A percentile compares a stretch with the other conserved stretches of the same genome.
phyloP scores from a whole-genome alignment of 306 rosid genomes.

The Pterocarpus macrocarpus region DNA sequence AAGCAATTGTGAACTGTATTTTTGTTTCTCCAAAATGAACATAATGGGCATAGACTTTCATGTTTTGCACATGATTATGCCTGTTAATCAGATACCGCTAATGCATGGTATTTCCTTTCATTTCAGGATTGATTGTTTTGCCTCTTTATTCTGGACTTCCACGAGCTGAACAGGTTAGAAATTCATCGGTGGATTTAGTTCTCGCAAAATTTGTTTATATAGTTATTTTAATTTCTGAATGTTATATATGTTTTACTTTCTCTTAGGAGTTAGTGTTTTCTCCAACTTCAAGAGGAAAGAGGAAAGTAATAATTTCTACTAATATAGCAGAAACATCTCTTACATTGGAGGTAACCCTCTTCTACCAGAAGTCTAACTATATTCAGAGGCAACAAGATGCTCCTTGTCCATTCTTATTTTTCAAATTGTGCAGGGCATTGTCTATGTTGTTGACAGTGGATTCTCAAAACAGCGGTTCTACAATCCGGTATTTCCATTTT shows the following conservation, averaged over 20 bases:
- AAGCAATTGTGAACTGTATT: background rate
- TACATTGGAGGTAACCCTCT: constrained; percentile 79
- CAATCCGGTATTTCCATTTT: constrained; percentile 73
- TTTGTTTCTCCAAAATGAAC: background rate
- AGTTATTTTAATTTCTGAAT: constrained; percentile 32
- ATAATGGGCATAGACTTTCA: background rate
- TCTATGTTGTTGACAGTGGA: constrained; percentile 94
- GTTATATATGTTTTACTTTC: constrained; percentile 38
- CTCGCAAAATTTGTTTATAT: constrained; percentile 11
- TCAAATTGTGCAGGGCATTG: constrained; percentile 78
- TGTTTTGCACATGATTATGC: constrained; percentile 6
- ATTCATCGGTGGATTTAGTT: constrained; percentile 39
- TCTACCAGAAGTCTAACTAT: constrained; percentile 23
- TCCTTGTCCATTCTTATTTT: constrained; percentile 38
- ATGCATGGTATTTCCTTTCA: constrained; percentile 38
- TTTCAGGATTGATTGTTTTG: constrained; percentile 76
- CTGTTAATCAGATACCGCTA: constrained; percentile 5
- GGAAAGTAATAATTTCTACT: constrained; percentile 91
- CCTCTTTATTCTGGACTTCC: constrained; percentile 97
- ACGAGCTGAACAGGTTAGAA: constrained; percentile 85
- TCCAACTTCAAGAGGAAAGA: constrained; percentile 91
- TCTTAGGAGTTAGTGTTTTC: constrained; percentile 82
- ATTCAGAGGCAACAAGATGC: constrained; percentile 28
- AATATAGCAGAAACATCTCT: constrained; percentile 97
- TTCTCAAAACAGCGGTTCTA: constrained; percentile 93